Evolutionary conservation across 495 filamentous ascomycete species (phyloP).

Genomic region (Ascodesmis nigricans): DNA sequence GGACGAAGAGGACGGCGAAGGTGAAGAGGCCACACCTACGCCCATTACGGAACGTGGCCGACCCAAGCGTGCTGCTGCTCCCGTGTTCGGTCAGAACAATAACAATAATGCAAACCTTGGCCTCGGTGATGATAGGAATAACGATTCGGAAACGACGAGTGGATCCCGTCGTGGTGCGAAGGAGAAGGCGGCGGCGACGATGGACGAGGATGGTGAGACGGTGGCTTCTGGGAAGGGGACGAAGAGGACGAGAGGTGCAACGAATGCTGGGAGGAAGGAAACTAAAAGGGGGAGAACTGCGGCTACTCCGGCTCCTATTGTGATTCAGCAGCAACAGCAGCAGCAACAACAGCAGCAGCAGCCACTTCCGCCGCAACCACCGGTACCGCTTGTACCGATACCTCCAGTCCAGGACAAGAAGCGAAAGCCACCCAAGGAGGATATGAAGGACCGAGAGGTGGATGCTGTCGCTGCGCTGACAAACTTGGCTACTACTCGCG

Average conservation of each 20-base stretch:
- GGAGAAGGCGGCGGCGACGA: conserved; percentile 7
- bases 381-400: too few relatives aligned
- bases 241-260: conserved; percentile 23
- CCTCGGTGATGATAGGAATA: neutral
- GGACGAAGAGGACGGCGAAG: conserved; percentile 31
- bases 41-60: conserved; percentile 46
- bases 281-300: conserved; percentile 17
- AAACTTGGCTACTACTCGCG: conserved; percentile 7
- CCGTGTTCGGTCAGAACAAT: conserved; percentile 39
- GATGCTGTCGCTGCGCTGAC: conserved; percentile 13
- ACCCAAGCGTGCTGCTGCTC: conserved; percentile 46
- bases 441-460: conserved; percentile 15
- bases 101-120: conserved; percentile 17
- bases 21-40: conserved; percentile 29
- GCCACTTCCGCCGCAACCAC: too few relatives aligned
- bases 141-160: neutral
- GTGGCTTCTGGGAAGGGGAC: conserved; percentile 28
- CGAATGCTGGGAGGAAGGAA: conserved; percentile 13
- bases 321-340: too few relatives aligned
- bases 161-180: conserved; percentile 3
- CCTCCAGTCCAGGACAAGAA: too few relatives aligned
- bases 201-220: too few relatives aligned
- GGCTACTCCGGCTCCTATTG: conserved; percentile 9
- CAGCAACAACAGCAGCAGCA: too few relatives aligned
- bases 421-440: conserved; percentile 15